Evolutionary conservation across 1,284 basidiomycete genomes (phyloP).

Genomic region (Apiotrichum domesticum): DNA sequence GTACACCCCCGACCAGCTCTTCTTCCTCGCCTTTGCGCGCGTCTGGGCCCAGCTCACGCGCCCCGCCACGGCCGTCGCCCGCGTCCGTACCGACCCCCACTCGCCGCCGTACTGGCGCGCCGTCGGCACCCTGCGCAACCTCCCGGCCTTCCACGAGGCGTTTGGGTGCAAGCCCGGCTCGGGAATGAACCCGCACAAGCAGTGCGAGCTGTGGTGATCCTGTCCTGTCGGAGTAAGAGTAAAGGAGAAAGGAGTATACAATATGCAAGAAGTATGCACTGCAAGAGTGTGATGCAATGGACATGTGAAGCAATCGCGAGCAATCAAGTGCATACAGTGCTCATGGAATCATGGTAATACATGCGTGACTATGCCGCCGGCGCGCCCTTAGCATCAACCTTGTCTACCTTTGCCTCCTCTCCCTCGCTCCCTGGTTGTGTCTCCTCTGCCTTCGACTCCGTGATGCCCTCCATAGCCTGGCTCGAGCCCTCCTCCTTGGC

Average conservation of each 20-base stretch:
- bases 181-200: conserved; percentile 37
- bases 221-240: too few species aligned
- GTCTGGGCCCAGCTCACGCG: conserved; percentile 35
- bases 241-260: too few species aligned
- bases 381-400: not conserved
- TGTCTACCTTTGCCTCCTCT: not conserved
- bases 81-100: conserved; percentile 80
- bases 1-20: conserved; percentile 75
- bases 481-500: too few species aligned
- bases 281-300: too few species aligned
- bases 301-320: too few species aligned
- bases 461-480: too few species aligned
- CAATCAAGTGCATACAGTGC: too few species aligned
- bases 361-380: not conserved
- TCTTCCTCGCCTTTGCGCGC: conserved; percentile 73
- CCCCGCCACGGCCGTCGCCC: conserved; percentile 56
- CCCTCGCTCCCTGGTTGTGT: not conserved
- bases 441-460: not conserved
- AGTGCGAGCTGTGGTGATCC: conserved; percentile 36
- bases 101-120: conserved; percentile 71
- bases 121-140: conserved; percentile 64
- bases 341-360: too few species aligned
- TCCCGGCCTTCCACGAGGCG: conserved; percentile 44
- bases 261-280: too few species aligned
- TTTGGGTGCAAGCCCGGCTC: conserved; percentile 44